Evolutionary conservation across 2,329 filamentous ascomycete genomes (phyloP).

Genomic region (Pseudogymnoascus destructans): DNA sequence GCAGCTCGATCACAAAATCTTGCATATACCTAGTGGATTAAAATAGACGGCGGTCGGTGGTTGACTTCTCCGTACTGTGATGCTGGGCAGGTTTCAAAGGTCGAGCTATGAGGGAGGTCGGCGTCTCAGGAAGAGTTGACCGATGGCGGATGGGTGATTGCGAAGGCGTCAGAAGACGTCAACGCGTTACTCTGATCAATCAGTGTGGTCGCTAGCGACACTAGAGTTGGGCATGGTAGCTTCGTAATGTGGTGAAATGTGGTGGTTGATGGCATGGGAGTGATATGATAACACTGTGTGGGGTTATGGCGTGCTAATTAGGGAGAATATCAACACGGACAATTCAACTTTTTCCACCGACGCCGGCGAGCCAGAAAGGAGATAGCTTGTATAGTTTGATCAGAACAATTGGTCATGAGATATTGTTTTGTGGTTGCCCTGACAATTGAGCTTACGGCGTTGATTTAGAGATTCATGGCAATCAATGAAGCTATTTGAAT

Average conservation of each 20-base stretch:
- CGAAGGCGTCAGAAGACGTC: constrained; percentile 7
- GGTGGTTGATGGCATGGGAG: background rate
- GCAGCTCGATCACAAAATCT: background rate
- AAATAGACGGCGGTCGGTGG: constrained; percentile 2
- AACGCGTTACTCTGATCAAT: background rate
- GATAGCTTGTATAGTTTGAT: background rate
- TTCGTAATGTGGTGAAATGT: constrained; percentile 7
- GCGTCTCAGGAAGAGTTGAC: background rate
- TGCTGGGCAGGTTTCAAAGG: background rate
- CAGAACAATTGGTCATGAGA: background rate
- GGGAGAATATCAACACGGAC: constrained; percentile 2
- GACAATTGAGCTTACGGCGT: background rate
- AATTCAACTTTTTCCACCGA: background rate
- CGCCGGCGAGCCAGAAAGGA: background rate
- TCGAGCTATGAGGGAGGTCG: background rate
- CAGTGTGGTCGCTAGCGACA: background rate
- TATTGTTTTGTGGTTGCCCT: background rate
- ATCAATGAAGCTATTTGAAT: background rate
- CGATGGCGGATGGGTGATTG: background rate
- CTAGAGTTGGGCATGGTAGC: background rate
- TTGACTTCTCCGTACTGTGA: background rate
- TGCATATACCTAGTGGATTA: background rate
- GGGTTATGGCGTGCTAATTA: constrained; percentile 6
- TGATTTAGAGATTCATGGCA: background rate
- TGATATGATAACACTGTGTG: constrained; percentile 2